Evolutionary conservation across 2,329 filamentous ascomycete genomes (phyloP).

Genomic region (Diaporthe sp.): DNA sequence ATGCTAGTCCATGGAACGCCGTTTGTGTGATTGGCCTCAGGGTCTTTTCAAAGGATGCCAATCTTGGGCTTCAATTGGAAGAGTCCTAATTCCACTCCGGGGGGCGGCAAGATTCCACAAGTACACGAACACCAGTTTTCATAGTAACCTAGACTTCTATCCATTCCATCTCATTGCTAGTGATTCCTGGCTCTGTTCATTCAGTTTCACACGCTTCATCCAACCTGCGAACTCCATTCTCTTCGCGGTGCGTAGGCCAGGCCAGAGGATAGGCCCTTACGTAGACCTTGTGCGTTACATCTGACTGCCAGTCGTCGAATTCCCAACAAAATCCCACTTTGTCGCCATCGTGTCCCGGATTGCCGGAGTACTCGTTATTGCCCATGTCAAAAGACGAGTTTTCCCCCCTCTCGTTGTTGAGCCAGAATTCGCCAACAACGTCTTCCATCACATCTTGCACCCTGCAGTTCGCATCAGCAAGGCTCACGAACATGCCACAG

Average conservation of each 20-base stretch:
- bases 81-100: not conserved
- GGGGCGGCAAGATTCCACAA: not conserved
- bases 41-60: constrained; percentile 50
- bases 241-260: not conserved
- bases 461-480: not conserved
- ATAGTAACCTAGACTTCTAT: not conserved
- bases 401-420: not conserved
- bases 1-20: constrained; percentile 50
- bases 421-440: constrained; percentile 6
- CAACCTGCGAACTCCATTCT: not conserved
- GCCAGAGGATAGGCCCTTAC: not conserved
- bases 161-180: constrained; percentile 2
- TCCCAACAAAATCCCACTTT: not conserved
- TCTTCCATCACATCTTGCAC: not conserved
- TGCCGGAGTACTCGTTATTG: not conserved
- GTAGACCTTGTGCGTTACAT: not conserved
- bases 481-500: not conserved
- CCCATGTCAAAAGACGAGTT: not conserved
- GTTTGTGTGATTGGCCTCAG: constrained; percentile 52
- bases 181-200: not conserved
- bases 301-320: constrained; percentile 5
- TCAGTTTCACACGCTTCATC: not conserved
- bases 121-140: no score
- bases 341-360: not conserved
- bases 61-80: constrained; percentile 37